Evolutionary conservation across 2,329 filamentous ascomycete species (phyloP).

Genomic region (Fusarium sp.): DNA sequence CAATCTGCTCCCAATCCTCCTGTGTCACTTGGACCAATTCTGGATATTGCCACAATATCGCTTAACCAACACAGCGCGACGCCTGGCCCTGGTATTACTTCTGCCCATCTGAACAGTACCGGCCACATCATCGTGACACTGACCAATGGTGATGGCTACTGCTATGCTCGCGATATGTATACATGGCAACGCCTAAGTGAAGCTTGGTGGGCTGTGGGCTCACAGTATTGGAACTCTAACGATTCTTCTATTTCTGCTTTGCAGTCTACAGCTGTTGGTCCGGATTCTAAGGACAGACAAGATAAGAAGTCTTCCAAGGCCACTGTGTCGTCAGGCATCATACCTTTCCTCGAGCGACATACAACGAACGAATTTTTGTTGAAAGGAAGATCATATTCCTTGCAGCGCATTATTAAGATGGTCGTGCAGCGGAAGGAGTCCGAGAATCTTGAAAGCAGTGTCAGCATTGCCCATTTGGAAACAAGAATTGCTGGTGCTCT

Average conservation of each 20-base stretch:
- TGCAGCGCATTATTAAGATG: constrained; percentile 91
- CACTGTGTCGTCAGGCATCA: constrained; percentile 86
- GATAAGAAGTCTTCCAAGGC: constrained; percentile 59
- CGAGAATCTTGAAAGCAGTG: constrained; percentile 88
- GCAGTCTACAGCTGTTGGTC: constrained; percentile 75
- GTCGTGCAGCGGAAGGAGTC: constrained; percentile 90
- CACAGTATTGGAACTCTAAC: constrained; percentile 98
- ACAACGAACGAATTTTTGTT: constrained; percentile 93
- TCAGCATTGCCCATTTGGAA: constrained; percentile 94
- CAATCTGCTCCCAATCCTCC: constrained; percentile 89
- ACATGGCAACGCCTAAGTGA: constrained; percentile 97
- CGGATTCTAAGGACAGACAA: constrained; percentile 59
- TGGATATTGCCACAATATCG: constrained; percentile 85
- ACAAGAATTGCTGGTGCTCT: constrained; percentile 92
- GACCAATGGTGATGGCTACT: constrained; percentile 93
- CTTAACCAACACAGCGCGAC: constrained; percentile 81
- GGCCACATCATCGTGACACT: constrained; percentile 90
- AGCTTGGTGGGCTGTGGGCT: constrained; percentile 97
- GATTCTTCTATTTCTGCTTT: constrained; percentile 88
- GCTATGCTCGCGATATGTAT: constrained; percentile 86
- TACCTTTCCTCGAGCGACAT: constrained; percentile 91
- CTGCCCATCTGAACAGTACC: constrained; percentile 88
- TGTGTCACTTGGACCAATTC: constrained; percentile 85
- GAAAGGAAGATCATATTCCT: constrained; percentile 88
- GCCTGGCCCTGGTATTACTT: constrained; percentile 84